Conservation (phyloP, 129 eudicot genomes). For the Chrysanthemum seticuspe region DNA sequence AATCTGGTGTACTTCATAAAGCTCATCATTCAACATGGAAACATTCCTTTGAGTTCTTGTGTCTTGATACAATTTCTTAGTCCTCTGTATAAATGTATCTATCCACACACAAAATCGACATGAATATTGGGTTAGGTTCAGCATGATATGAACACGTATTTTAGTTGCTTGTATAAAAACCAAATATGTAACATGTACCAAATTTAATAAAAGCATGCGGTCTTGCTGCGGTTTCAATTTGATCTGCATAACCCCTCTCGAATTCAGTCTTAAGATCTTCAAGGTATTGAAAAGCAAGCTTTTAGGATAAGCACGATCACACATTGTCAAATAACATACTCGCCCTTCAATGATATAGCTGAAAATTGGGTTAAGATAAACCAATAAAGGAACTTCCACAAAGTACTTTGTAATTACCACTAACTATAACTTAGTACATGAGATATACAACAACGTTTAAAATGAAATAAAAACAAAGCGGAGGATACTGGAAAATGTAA, state of each 20-base stretch:
- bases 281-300: conserved; percentile 91
- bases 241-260: conserved; percentile 87
- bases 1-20: conserved; percentile 96
- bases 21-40: conserved; percentile 92
- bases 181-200: conserved; percentile 41
- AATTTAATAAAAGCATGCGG: conserved; percentile 96
- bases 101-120: conserved; percentile 10
- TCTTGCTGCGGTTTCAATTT: conserved; percentile 97
- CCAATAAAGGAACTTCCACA: neutral
- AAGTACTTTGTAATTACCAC: conserved; percentile 6
- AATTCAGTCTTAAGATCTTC: conserved; percentile 96
- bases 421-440: conserved; percentile 8
- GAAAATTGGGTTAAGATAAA: conserved; percentile 36
- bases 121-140: neutral
- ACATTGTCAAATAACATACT: conserved; percentile 96
- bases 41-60: conserved; percentile 89
- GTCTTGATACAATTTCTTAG: conserved; percentile 97
- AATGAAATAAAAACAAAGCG: neutral
- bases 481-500: conserved; percentile 80
- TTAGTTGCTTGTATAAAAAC: neutral
- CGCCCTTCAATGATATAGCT: conserved; percentile 91
- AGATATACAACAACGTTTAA: neutral
- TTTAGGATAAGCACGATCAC: conserved; percentile 98
- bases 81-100: conserved; percentile 89
- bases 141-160: neutral